These are phyloP conservation scores for Huntiella omanensis DNA, from an alignment of 2,329 filamentous ascomycete species.

Conservation along the genomic window DNA sequence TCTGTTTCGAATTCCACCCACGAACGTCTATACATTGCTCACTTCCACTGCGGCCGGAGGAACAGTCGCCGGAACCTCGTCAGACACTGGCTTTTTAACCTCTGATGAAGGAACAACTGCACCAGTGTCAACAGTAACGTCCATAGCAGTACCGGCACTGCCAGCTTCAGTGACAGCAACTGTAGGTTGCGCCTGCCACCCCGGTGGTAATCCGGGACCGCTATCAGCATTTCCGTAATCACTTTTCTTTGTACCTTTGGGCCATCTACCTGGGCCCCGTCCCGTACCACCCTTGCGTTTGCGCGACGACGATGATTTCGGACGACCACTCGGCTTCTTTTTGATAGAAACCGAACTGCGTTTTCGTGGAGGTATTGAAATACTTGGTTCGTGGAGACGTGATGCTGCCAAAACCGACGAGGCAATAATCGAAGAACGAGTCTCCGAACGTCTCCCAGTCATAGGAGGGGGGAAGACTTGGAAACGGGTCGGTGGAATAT, in stretches of 20 bases:
- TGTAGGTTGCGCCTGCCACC: slow-evolving; percentile 21
- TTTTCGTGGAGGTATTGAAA: slow-evolving; percentile 16
- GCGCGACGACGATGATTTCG: slow-evolving; percentile 6
- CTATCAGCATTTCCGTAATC: slow-evolving; percentile 49
- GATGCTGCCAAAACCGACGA: slow-evolving; percentile 21
- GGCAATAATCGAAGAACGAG: slow-evolving; percentile 22
- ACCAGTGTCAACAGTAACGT: not conserved
- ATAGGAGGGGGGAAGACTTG: slow-evolving; percentile 56
- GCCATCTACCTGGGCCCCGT: slow-evolving; percentile 45
- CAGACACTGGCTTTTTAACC: not conserved
- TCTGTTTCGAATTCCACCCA: too few species aligned
- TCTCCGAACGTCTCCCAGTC: slow-evolving; percentile 22
- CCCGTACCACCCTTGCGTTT: slow-evolving; percentile 34
- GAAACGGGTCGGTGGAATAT: slow-evolving; percentile 52
- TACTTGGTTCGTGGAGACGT: slow-evolving; percentile 17
- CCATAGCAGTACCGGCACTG: not conserved
- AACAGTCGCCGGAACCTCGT: not conserved
- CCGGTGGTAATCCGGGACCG: slow-evolving; percentile 42
- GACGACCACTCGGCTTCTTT: slow-evolving; percentile 16
- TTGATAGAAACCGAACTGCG: slow-evolving; percentile 18
- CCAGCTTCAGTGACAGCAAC: too few species aligned
- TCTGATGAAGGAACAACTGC: not conserved
- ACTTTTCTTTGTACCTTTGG: slow-evolving; percentile 48
- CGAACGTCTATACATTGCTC: not conserved
- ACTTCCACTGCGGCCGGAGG: not conserved